These are phyloP conservation scores for Lasiodiplodia hormozganensis DNA, from an alignment of 2,329 filamentous ascomycete genomes.

Conservation along the genomic window DNA sequence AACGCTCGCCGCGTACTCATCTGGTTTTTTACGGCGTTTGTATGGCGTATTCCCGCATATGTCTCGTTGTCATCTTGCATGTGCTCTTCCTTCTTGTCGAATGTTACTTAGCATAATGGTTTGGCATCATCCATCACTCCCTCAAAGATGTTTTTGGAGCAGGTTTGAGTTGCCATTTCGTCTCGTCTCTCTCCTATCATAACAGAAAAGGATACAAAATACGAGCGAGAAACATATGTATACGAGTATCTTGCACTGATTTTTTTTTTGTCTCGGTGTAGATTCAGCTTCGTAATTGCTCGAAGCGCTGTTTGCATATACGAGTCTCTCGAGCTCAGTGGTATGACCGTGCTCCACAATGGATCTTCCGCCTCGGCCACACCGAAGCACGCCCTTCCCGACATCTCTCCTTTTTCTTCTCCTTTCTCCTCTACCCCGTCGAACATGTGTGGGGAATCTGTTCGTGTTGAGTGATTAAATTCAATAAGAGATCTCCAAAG, in stretches of 20 bases:
- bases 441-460: background rate
- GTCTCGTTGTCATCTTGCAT: background rate
- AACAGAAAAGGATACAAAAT: background rate
- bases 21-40: slow-evolving; percentile 1
- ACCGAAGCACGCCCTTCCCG: background rate
- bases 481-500: background rate
- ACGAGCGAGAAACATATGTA: background rate
- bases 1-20: background rate
- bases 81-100: background rate
- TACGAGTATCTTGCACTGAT: background rate
- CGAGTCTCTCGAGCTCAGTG: background rate
- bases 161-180: background rate
- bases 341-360: background rate
- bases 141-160: background rate
- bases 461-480: background rate
- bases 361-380: background rate
- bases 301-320: background rate
- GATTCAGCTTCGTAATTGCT: background rate
- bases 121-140: background rate
- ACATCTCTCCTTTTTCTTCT: background rate
- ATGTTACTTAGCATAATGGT: background rate
- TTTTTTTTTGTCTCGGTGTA: background rate
- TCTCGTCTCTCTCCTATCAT: background rate
- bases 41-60: background rate
- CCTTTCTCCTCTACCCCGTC: background rate